Conservation (phyloP, 495 filamentous ascomycete species). For the Neurospora sp. region DNA sequence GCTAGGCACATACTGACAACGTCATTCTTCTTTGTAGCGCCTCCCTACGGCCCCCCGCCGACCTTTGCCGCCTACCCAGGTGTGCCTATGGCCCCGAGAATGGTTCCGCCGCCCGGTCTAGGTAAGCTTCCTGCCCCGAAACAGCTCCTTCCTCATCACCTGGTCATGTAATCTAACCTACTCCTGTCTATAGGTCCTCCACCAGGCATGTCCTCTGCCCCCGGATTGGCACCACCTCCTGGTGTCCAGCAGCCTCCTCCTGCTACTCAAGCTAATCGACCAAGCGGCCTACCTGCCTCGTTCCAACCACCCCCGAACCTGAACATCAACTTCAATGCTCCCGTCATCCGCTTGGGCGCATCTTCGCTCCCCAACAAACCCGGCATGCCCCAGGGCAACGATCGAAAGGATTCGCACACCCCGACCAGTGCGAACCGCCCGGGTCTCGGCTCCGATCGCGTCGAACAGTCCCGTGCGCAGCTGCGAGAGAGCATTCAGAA, state of each 20-base stretch:
- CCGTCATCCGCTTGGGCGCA: slow-evolving; percentile 84
- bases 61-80: slow-evolving; percentile 65
- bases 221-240: slow-evolving; percentile 67
- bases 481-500: slow-evolving; percentile 67
- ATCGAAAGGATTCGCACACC: slow-evolving; percentile 29
- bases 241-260: slow-evolving; percentile 66
- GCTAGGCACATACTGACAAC: slow-evolving; percentile 4
- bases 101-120: slow-evolving; percentile 76
- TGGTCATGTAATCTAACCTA: not conserved
- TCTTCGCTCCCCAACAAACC: slow-evolving; percentile 57
- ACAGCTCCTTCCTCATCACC: not conserved
- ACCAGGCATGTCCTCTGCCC: slow-evolving; percentile 68
- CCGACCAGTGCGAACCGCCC: slow-evolving; percentile 43
- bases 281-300: slow-evolving; percentile 66
- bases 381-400: slow-evolving; percentile 36
- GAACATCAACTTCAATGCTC: slow-evolving; percentile 97
- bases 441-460: slow-evolving; percentile 55
- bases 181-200: slow-evolving; percentile 39
- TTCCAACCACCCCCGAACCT: slow-evolving; percentile 89
- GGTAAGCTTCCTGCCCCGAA: slow-evolving; percentile 43
- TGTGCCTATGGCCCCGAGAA: slow-evolving; percentile 46
- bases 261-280: slow-evolving; percentile 58
- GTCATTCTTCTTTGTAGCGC: slow-evolving; percentile 10
- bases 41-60: slow-evolving; percentile 62
- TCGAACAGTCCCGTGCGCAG: slow-evolving; percentile 59